A percentile compares a stretch with the other conserved stretches of the same genome.
These are phyloP conservation scores for Mycena sanguinolenta DNA, from an alignment of 768 basidiomycete species.

Conservation along the genomic window DNA sequence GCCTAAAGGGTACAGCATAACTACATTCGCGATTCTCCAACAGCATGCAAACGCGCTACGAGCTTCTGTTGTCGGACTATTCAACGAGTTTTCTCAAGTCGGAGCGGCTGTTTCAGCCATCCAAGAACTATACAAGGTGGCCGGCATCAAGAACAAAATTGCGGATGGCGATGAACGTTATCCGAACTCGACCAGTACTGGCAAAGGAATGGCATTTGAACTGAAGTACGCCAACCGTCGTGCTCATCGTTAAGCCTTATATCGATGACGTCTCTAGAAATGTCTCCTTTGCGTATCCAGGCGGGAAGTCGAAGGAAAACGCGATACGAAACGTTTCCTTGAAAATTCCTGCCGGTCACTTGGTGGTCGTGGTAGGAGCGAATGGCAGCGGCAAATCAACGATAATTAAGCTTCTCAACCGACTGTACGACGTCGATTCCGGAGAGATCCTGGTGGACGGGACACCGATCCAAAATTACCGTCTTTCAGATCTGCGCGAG, in stretches of 20 bases:
- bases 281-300: slow-evolving; percentile 53
- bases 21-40: slow-evolving; percentile 46
- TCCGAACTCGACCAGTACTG: slow-evolving; percentile 32
- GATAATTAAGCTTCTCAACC: slow-evolving; percentile 49
- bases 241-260: not conserved
- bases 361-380: slow-evolving; percentile 52
- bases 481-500: slow-evolving; percentile 43
- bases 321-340: slow-evolving; percentile 45
- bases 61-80: slow-evolving; percentile 34
- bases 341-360: slow-evolving; percentile 43
- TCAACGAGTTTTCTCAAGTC: not conserved
- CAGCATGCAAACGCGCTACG: slow-evolving; percentile 40
- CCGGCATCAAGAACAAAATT: slow-evolving; percentile 39
- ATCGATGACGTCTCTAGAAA: slow-evolving; percentile 43
- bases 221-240: slow-evolving; percentile 1
- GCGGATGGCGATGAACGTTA: slow-evolving; percentile 42
- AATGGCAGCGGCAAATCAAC: slow-evolving; percentile 51
- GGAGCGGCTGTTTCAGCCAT: slow-evolving; percentile 26
- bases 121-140: slow-evolving; percentile 37
- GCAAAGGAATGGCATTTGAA: slow-evolving; percentile 31
- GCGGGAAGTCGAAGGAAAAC: slow-evolving; percentile 20
- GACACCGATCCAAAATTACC: slow-evolving; percentile 44
- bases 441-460: slow-evolving; percentile 53
- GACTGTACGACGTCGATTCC: slow-evolving; percentile 46
- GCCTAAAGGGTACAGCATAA: slow-evolving; percentile 43